These are phyloP conservation scores for Ulmus americana DNA, from an alignment of 331 rosid species.

Conservation along the genomic window DNA sequence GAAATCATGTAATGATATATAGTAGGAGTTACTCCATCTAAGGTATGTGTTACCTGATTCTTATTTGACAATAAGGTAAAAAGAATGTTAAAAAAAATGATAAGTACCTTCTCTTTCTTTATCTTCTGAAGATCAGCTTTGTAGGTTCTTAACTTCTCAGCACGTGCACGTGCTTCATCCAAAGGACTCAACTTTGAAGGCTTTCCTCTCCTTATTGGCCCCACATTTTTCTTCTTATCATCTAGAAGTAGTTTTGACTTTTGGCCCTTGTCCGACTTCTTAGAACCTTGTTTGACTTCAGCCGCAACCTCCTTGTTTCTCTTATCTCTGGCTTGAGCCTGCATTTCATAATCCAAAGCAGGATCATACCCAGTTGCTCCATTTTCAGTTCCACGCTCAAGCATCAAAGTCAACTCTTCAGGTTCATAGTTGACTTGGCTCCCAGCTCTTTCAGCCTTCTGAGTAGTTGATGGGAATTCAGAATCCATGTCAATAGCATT, in stretches of 20 bases:
- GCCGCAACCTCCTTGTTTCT: conserved; percentile 39
- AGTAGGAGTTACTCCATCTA: neutral
- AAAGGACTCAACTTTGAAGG: conserved; percentile 80
- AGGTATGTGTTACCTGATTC: neutral
- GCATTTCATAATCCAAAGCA: conserved; percentile 85
- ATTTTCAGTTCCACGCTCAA: conserved; percentile 64
- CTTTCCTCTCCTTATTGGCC: conserved; percentile 83
- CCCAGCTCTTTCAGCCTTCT: conserved; percentile 36
- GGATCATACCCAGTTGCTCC: conserved; percentile 63
- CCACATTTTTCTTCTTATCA: conserved; percentile 56
- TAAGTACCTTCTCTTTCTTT: conserved; percentile 87
- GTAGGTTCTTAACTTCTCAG: conserved; percentile 71
- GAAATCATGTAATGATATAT: neutral
- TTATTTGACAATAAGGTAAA: neutral
- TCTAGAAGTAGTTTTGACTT: conserved; percentile 52
- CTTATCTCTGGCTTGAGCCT: conserved; percentile 42
- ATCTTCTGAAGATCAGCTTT: conserved; percentile 94
- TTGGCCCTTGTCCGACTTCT: conserved; percentile 51
- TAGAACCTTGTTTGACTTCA: conserved; percentile 47
- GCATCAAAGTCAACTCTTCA: conserved; percentile 79
- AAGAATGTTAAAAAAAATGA: neutral
- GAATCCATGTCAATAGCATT: conserved; percentile 75
- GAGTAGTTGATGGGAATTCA: conserved; percentile 50
- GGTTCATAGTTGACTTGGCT: conserved; percentile 54
- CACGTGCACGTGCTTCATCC: conserved; percentile 94